These are phyloP conservation scores for Usnea hakonensis DNA, from an alignment of 495 filamentous ascomycete species.

Conservation along the genomic window DNA sequence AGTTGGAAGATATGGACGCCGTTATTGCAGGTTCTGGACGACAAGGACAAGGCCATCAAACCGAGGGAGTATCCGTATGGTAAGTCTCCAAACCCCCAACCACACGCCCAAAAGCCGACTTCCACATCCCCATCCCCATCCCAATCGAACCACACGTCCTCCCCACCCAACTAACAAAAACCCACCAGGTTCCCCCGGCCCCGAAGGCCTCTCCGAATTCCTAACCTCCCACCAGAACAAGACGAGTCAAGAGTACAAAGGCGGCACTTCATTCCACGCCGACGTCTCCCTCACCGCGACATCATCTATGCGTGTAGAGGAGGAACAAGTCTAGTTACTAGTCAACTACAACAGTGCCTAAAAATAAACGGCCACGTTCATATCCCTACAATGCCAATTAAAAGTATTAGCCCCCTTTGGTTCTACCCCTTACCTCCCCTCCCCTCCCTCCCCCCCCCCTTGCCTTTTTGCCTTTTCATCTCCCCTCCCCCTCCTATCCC, in stretches of 20 bases:
- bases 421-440: no score
- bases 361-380: no score
- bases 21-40: conserved; percentile 71
- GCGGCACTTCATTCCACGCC: background rate
- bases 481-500: no score
- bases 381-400: no score
- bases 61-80: conserved; percentile 87
- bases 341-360: no score
- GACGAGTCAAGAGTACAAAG: background rate
- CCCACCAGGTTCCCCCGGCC: conserved; percentile 20
- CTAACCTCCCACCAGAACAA: conserved; percentile 11
- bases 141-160: background rate
- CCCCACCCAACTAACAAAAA: background rate
- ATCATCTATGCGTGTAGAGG: no score
- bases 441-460: no score
- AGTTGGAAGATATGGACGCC: conserved; percentile 84
- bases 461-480: no score
- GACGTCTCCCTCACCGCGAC: background rate
- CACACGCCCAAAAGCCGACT: background rate
- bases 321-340: no score
- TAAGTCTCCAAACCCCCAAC: conserved; percentile 33
- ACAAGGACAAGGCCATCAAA: conserved; percentile 66
- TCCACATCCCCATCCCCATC: background rate
- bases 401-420: no score
- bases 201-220: conserved; percentile 22